Evolutionary conservation across 129 eudicot species (phyloP).

Genomic region (Centella asiatica): DNA sequence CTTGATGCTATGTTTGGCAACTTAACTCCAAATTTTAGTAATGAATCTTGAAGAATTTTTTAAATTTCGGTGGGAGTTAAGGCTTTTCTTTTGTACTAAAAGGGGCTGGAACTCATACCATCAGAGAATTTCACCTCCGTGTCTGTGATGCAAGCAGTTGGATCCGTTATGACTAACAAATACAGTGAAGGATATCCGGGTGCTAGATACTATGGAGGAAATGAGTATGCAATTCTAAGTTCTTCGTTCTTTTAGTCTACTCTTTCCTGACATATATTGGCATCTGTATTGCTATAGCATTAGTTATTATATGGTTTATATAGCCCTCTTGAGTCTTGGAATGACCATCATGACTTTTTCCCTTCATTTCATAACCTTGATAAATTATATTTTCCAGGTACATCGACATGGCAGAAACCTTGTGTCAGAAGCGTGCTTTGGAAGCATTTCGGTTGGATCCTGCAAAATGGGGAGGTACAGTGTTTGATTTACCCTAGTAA

Average conservation of each 20-base stretch:
- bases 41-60: slow-evolving; percentile 3
- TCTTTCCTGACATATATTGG: no score
- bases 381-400: slow-evolving; percentile 36
- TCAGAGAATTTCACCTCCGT: slow-evolving; percentile 94
- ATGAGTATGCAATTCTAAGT: slow-evolving; percentile 55
- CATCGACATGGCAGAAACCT: slow-evolving; percentile 96
- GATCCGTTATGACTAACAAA: slow-evolving; percentile 98
- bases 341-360: background rate
- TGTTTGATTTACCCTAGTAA: background rate
- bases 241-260: background rate
- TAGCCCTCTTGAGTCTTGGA: background rate
- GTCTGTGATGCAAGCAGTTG: slow-evolving; percentile 99
- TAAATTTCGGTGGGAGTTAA: no score
- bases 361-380: background rate
- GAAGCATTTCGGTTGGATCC: slow-evolving; percentile 98
- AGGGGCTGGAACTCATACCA: slow-evolving; percentile 97
- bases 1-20: no score
- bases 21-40: no score
- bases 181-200: slow-evolving; percentile 99
- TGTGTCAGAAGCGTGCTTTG: slow-evolving; percentile 98
- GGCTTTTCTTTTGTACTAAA: no score
- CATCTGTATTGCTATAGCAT: no score
- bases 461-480: slow-evolving; percentile 98
- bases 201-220: slow-evolving; percentile 99
- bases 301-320: background rate